Conservation (phyloP, 352 stramenopile genomes). For the Globisporangium nodosum region DNA sequence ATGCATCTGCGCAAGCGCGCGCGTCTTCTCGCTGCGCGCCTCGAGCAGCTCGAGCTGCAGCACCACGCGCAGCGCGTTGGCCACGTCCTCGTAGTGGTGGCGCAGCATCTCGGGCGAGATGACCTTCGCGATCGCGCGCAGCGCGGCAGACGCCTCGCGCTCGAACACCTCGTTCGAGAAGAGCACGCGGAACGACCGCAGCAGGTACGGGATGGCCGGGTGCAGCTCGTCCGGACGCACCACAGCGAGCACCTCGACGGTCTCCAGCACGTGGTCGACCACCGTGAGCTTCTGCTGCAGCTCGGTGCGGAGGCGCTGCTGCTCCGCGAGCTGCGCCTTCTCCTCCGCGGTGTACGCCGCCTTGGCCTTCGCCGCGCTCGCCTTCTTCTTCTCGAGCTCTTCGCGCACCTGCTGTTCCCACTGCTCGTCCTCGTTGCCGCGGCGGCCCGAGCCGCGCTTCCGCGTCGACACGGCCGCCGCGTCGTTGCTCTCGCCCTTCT, state of each 20-base stretch:
- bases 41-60: slow-evolving; percentile 35
- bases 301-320: slow-evolving; percentile 49
- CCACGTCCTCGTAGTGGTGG: slow-evolving; percentile 58
- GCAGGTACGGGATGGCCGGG: slow-evolving; percentile 57
- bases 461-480: slow-evolving; percentile 4
- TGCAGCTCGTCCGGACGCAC: slow-evolving; percentile 66
- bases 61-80: slow-evolving; percentile 48
- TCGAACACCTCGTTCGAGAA: slow-evolving; percentile 61
- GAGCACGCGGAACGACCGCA: slow-evolving; percentile 42
- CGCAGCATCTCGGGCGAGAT: slow-evolving; percentile 66
- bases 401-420: slow-evolving; percentile 84
- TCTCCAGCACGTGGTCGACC: slow-evolving; percentile 49
- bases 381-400: slow-evolving; percentile 74
- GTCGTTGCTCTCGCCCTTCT: slow-evolving; percentile 20
- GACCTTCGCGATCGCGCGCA: slow-evolving; percentile 46
- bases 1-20: slow-evolving; percentile 30
- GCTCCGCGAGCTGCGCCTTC: slow-evolving; percentile 44
- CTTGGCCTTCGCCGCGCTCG: slow-evolving; percentile 33
- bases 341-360: slow-evolving; percentile 46
- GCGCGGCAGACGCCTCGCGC: slow-evolving; percentile 22
- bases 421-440: slow-evolving; percentile 74
- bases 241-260: slow-evolving; percentile 51
- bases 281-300: slow-evolving; percentile 37
- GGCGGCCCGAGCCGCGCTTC: slow-evolving; percentile 29
- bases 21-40: slow-evolving; percentile 31